Conservation (phyloP, 306 rosid genomes). For the Cicer judaicum region DNA sequence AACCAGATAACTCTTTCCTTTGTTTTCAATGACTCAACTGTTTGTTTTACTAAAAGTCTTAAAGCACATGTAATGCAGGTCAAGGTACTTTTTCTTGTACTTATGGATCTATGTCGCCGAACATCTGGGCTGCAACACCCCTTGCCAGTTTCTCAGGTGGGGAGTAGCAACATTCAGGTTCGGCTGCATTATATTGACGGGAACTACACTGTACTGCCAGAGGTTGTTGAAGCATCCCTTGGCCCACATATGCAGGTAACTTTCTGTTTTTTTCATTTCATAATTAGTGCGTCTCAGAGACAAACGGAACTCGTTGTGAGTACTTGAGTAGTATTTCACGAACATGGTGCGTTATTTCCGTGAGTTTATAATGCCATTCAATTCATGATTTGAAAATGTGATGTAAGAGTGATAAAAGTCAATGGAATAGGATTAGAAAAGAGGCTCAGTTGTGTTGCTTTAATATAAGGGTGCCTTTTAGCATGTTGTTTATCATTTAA, state of each 20-base stretch:
- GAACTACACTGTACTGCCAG: conserved; percentile 89
- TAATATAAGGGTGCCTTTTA: conserved; percentile 1
- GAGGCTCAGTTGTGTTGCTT: conserved; percentile 23
- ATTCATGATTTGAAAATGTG: conserved; percentile 28
- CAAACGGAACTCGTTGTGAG: conserved; percentile 27
- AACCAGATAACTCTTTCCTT: conserved; percentile 26
- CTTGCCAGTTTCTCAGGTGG: conserved; percentile 93
- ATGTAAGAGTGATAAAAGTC: conserved; percentile 21
- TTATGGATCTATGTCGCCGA: conserved; percentile 89
- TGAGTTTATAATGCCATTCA: conserved; percentile 24
- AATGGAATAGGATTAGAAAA: neutral
- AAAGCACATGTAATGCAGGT: conserved; percentile 62
- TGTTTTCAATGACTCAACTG: conserved; percentile 6
- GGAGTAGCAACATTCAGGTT: conserved; percentile 82
- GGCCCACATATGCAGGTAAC: conserved; percentile 96
- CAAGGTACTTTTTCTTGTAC: conserved; percentile 83
- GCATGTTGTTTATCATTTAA: conserved; percentile 20
- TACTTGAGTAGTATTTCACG: conserved; percentile 4
- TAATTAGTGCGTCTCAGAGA: conserved; percentile 21
- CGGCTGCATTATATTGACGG: conserved; percentile 96
- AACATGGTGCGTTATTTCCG: conserved; percentile 17
- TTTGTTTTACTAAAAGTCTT: conserved; percentile 27
- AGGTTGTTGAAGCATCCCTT: conserved; percentile 93
- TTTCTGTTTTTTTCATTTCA: conserved; percentile 30
- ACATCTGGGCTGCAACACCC: conserved; percentile 76